phyloP scores from a whole-genome alignment of 306 rosid species.

The Prunus mira region DNA sequence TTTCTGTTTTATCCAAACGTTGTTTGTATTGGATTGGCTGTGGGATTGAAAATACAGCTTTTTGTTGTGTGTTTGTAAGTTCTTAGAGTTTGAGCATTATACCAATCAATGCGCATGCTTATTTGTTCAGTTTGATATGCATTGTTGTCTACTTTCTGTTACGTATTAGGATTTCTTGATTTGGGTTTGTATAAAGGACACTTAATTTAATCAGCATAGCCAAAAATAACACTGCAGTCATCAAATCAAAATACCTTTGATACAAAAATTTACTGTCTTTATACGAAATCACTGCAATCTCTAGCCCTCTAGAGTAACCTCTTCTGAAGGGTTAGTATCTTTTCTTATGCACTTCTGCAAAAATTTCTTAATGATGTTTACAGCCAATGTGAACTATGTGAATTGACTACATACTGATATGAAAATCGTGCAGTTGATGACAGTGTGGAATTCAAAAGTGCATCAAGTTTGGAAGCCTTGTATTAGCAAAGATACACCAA shows the following conservation, averaged over 20 bases:
- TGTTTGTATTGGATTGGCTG: background rate
- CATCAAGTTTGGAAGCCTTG: constrained; percentile 76
- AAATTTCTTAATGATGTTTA: background rate
- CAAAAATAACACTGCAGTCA: background rate
- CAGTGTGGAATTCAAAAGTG: constrained; percentile 59
- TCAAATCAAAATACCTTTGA: background rate
- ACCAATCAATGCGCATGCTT: background rate
- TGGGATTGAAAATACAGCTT: background rate
- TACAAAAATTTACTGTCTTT: background rate
- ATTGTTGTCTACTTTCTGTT: background rate
- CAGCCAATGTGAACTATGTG: background rate
- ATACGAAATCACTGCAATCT: background rate
- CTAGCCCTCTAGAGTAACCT: background rate
- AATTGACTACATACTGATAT: constrained; percentile 20
- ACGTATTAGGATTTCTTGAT: background rate
- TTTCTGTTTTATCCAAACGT: background rate
- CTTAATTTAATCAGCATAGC: background rate
- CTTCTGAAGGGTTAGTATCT: background rate
- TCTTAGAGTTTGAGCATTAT: background rate
- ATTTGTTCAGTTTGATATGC: background rate
- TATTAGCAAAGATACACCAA: constrained; percentile 35
- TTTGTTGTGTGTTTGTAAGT: background rate
- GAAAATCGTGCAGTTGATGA: constrained; percentile 58
- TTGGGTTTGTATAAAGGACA: background rate
- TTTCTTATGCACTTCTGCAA: background rate